A percentile compares a stretch with the other conserved stretches of the same genome.
Evolutionary conservation across 2,329 filamentous ascomycete genomes (phyloP).

Genomic region (Calonectria pteridis): DNA sequence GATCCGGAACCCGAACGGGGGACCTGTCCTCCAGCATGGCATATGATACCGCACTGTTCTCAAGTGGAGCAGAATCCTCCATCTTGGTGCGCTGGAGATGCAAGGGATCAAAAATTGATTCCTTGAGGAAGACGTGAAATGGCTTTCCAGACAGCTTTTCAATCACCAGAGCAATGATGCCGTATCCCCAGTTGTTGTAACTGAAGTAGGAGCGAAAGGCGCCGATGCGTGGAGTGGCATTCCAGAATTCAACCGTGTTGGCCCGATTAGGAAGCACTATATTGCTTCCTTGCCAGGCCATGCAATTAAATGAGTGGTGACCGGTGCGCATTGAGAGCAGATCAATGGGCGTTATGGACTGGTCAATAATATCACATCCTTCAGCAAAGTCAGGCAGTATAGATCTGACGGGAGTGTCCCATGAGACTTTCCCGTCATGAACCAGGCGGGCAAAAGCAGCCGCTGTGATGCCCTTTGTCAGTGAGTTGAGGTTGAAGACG

Average conservation of each 20-base stretch:
- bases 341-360: not conserved
- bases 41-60: not conserved
- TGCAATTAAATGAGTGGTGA: not conserved
- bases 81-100: not conserved
- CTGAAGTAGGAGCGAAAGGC: not conserved
- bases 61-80: not conserved
- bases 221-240: not conserved
- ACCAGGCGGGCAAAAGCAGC: not conserved
- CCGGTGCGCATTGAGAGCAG: not conserved
- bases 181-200: slow-evolving; percentile 8
- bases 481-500: slow-evolving; percentile 5
- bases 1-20: not conserved
- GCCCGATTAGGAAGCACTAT: not conserved
- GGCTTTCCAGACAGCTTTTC: not conserved
- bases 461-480: not conserved
- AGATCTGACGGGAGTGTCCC: slow-evolving; percentile 2
- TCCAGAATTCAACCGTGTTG: not conserved
- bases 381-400: not conserved
- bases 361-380: not conserved
- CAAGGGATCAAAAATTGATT: not conserved
- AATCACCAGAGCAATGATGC: not conserved
- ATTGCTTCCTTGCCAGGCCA: slow-evolving; percentile 4
- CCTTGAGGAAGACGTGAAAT: not conserved
- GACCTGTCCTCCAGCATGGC: not conserved
- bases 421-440: not conserved